Evolutionary conservation across 306 rosid species (phyloP), one percentile per base, ranked within the genome.

Genomic region (Quercus robur): DNA sequence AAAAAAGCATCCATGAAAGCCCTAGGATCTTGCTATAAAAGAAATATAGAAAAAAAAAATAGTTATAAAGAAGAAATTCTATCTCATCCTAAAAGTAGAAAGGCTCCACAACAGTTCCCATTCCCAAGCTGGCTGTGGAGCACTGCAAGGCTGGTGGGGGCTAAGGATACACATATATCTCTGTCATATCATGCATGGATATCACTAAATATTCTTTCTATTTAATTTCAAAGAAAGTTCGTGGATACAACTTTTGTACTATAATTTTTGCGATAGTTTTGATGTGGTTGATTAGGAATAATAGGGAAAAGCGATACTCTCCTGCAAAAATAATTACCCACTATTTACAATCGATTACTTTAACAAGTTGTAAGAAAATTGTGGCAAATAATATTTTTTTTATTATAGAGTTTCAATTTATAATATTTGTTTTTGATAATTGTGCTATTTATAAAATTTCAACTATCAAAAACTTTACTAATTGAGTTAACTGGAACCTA

Each of bases 121-220:
- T 77, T 78, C 75, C 59, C 86, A 87, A 88, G 86, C 86, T 87
- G 92, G 93, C 70, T 75, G 90, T 88, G 91, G 88, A 90, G 86
- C 88, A 84, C 69, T 84, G 91, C 91, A 90, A 88, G 92, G 88
- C 86, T 89, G 90, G 89, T 87, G 75, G 28, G 64, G 46, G 72
- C 82, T 75, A 76, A 20, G 64, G 75, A 77, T 75, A 76, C 59
- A 82, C 77, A 74, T 58, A 71, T 69, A 85, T 78, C 71, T 61
- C 85, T 71, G 81, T 83, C 88, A 80, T 61, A 74, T 80, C 89
- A 83, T 83, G 88, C 85, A 91, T 86, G 82, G 84, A 80, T 81
- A 82, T 51, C 12, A 35, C 55, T 61, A 56, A 19, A 13, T 6
- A 44, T 68, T 51, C 64, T 67, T 57, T 81, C 52, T 30, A 55